These are phyloP conservation scores for Phytopythium delawarense DNA, from an alignment of 352 stramenopile species.

Conservation along the genomic window DNA sequence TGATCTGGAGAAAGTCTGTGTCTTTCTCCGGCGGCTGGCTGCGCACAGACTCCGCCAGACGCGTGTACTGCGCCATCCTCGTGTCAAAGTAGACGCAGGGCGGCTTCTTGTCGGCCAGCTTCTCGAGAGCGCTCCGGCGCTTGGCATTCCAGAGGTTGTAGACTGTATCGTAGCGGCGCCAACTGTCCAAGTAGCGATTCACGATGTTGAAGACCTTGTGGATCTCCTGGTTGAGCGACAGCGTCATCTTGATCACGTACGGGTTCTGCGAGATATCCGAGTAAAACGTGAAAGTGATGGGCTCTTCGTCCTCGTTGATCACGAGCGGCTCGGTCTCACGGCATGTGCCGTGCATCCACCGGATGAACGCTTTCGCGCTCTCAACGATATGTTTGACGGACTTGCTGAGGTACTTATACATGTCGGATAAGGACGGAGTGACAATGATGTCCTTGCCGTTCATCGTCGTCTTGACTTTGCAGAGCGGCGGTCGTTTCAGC, in stretches of 20 bases:
- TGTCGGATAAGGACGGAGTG: conserved; percentile 90
- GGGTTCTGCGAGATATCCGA: conserved; percentile 94
- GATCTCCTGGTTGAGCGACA: conserved; percentile 92
- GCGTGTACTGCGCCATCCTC: conserved; percentile 88
- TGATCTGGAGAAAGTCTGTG: conserved; percentile 94
- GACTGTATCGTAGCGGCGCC: conserved; percentile 92
- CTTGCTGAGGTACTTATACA: conserved; percentile 96
- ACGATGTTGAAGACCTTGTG: conserved; percentile 94
- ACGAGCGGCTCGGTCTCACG: conserved; percentile 86
- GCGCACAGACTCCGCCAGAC: conserved; percentile 85
- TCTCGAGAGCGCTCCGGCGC: conserved; percentile 84
- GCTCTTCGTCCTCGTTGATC: conserved; percentile 92
- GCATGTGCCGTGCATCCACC: conserved; percentile 96
- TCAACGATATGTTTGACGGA: conserved; percentile 94
- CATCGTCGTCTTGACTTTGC: conserved; percentile 92
- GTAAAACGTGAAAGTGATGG: conserved; percentile 93
- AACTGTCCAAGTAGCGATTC: conserved; percentile 93
- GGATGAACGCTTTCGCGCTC: conserved; percentile 90
- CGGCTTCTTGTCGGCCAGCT: conserved; percentile 90
- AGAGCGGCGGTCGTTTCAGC: conserved; percentile 85
- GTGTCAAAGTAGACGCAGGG: conserved; percentile 94
- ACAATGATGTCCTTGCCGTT: conserved; percentile 95
- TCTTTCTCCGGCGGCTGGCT: conserved; percentile 90
- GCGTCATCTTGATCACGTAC: conserved; percentile 94
- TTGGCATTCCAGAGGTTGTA: conserved; percentile 96